Percentiles rank a stretch among this genome's conserved stretches.
Conservation (phyloP, 495 filamentous ascomycete genomes). For the Penicillium antarcticum region DNA sequence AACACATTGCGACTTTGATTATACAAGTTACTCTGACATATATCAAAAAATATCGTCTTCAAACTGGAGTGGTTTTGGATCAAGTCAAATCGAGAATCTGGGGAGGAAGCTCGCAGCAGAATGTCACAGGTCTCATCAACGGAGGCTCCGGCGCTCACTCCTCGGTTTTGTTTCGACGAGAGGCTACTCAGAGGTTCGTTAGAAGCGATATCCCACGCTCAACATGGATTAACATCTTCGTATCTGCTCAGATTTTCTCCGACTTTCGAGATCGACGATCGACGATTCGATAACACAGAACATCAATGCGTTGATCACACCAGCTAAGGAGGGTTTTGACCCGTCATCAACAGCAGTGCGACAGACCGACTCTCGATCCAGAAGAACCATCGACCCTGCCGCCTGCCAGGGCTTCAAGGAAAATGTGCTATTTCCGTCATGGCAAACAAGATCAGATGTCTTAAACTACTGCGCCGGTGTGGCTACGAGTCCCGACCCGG, state of each 20-base stretch:
- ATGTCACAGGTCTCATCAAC: conserved; percentile 61
- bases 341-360: conserved; percentile 69
- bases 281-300: conserved; percentile 94
- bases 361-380: conserved; percentile 40
- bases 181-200: conserved; percentile 72
- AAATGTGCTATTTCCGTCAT: conserved; percentile 79
- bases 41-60: conserved; percentile 4
- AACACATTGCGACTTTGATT: not conserved
- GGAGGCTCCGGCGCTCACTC: conserved; percentile 63
- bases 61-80: conserved; percentile 47
- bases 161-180: conserved; percentile 93
- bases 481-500: conserved; percentile 80
- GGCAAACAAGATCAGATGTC: conserved; percentile 82
- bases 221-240: conserved; percentile 5
- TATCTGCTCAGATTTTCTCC: conserved; percentile 75
- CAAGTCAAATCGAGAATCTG: conserved; percentile 18
- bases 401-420: conserved; percentile 73
- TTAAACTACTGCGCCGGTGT: conserved; percentile 88
- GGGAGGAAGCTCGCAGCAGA: conserved; percentile 16
- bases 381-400: conserved; percentile 50
- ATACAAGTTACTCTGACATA: no score
- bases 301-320: conserved; percentile 84
- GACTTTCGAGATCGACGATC: conserved; percentile 75
- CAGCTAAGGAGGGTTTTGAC: conserved; percentile 68
- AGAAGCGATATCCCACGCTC: not conserved